Percentiles rank a stretch among this genome's conserved stretches.
phyloP scores from a whole-genome alignment of 1,284 basidiomycete genomes.

The Ceratobasidium sp. region DNA sequence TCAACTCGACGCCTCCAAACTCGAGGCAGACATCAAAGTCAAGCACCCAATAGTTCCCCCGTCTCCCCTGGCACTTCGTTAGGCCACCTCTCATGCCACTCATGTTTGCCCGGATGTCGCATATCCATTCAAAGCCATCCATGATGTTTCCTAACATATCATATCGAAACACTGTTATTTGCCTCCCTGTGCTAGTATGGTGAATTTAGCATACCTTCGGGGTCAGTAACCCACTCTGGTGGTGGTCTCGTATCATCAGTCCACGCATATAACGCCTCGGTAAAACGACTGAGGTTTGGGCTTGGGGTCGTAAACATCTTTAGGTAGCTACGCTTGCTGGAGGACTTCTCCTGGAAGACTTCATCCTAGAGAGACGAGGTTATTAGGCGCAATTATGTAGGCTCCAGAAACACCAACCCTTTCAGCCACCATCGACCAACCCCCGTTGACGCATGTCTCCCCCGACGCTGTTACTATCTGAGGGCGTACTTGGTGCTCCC shows the following conservation, averaged over 20 bases:
- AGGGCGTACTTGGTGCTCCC: background rate
- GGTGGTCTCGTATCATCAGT: background rate
- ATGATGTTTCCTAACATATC: background rate
- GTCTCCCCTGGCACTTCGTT: background rate
- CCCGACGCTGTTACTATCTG: background rate
- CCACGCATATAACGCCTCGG: conserved; percentile 4
- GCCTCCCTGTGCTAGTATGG: too few relatives aligned
- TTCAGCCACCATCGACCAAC: conserved; percentile 1
- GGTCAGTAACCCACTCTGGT: conserved; percentile 6
- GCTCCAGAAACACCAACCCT: background rate
- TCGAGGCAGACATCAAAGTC: background rate
- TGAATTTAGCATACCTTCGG: background rate
- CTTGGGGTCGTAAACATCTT: background rate
- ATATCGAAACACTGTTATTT: background rate
- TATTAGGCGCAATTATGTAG: background rate
- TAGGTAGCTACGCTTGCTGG: too few relatives aligned
- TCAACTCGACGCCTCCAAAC: background rate
- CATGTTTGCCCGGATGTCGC: background rate
- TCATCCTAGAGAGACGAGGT: background rate
- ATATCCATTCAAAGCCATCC: background rate
- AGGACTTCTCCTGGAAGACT: too few relatives aligned
- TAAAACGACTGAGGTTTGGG: background rate
- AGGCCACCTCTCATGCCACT: background rate
- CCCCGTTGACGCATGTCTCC: background rate
- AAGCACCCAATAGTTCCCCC: background rate